Percentiles rank a stretch among this genome's conserved stretches.
Conservation (phyloP, 768 basidiomycete species). For the Cystofilobasidium bisporidii region DNA sequence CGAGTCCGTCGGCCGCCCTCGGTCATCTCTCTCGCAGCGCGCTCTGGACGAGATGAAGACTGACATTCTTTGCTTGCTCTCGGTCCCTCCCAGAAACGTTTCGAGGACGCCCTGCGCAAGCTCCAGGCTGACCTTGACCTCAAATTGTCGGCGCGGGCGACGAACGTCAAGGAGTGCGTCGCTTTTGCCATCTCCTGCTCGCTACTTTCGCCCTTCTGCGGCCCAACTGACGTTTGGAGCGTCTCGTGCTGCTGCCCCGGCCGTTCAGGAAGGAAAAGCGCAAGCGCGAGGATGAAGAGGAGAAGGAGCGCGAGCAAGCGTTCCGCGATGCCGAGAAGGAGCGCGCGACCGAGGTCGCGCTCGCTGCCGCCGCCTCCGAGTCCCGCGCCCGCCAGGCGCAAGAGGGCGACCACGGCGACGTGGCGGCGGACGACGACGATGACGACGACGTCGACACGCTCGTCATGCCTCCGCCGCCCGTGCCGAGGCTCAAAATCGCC, state of each 20-base stretch:
- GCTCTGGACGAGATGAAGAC: too few species aligned
- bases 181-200: neutral
- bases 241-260: too few species aligned
- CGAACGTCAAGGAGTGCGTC: constrained; percentile 49
- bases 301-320: constrained; percentile 30
- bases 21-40: too few species aligned
- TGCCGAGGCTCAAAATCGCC: neutral
- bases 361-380: neutral
- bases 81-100: constrained; percentile 57
- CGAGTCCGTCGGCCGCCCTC: constrained; percentile 58
- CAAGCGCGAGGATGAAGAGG: constrained; percentile 43
- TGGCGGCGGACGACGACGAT: neutral
- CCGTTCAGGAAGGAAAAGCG: constrained; percentile 51
- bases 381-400: neutral
- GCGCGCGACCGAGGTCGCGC: constrained; percentile 28
- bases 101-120: constrained; percentile 85
- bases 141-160: constrained; percentile 54
- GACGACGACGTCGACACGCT: neutral
- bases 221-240: too few species aligned
- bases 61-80: neutral
- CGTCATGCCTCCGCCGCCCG: neutral
- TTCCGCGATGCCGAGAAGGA: constrained; percentile 33
- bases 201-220: neutral
- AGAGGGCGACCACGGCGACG: neutral
- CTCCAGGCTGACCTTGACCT: constrained; percentile 73